Evolutionary conservation across 164 flowering plant species (phyloP), one percentile per base, ranked within the genome.

Genomic region (Buxus sempervirens): DNA sequence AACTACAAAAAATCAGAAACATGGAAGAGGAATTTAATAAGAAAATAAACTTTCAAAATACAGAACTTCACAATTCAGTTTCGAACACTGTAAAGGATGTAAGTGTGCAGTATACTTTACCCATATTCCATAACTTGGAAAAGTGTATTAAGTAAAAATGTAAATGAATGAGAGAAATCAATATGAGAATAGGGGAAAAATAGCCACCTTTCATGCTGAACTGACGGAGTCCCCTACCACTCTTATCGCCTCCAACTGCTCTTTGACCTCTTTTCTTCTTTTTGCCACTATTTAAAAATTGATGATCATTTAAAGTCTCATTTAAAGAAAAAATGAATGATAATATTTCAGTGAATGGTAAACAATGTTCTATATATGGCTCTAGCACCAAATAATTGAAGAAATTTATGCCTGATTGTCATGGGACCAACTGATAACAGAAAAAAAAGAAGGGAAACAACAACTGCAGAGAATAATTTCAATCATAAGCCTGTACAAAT

Each of bases 141-240:
- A 62, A 9, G 6, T 28, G 51, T n/a, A 19, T 60, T 4, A 51
- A 45, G 12, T 10, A 53, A 53, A 23, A 41, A 12, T 49, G 28
- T 22, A 9, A 55, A 19, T 53, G 16, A 32, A 60, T 45, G 12
- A 38, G 54, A 9, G 21, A 60, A 23, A 66, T 49, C 15, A 23
- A 21, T 28, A 16, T 21, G 48, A 56, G 15, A 7, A 62, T 20
- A 32, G 10, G 7, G 27, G 32, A 60, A 48, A 25, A 23, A 12
- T 65, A n/a, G 2, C 16, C 61, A 93, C 98, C 97, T 91, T 85
- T 91, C 96, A 90, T 88, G 83, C 98, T 94, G 74, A 94, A 91
- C 74, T 91, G 97, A 12, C 98, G 90, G 26, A 94, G 90, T 66
- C 98, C 98, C 76, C 95, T 81, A 54, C 97, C 95, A 76, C 81